These are phyloP conservation scores for Umbellularia californica DNA, from an alignment of 164 flowering plant species.

Conservation along the genomic window DNA sequence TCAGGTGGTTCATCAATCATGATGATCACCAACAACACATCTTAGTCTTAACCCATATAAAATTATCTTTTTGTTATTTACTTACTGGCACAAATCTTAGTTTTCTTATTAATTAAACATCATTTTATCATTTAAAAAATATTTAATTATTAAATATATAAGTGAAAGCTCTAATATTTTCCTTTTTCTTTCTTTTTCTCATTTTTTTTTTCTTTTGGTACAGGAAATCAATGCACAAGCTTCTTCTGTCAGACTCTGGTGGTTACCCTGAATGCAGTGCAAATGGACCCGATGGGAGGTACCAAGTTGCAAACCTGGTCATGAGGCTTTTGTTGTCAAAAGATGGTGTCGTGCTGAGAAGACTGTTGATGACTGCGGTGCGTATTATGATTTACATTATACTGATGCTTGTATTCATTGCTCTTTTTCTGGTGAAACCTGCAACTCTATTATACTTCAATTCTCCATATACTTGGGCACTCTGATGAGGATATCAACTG, in stretches of 20 bases:
- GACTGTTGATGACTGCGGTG: slow-evolving; percentile 87
- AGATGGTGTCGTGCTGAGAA: slow-evolving; percentile 78
- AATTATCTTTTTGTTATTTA: no score
- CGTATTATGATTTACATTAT: slow-evolving; percentile 20
- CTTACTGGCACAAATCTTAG: no score
- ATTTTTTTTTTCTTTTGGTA: slow-evolving; percentile 6
- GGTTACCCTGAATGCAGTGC: slow-evolving; percentile 5
- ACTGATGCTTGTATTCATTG: no score
- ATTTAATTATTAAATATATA: neutral
- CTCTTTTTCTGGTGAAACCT: neutral
- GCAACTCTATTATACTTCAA: neutral
- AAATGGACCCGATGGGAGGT: slow-evolving; percentile 25
- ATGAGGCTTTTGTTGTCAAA: slow-evolving; percentile 71
- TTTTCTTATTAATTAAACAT: no score
- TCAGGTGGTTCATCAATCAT: no score
- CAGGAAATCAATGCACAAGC: slow-evolving; percentile 48
- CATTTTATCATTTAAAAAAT: no score
- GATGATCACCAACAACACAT: no score
- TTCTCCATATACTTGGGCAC: neutral
- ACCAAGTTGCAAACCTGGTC: slow-evolving; percentile 52
- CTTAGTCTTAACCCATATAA: no score
- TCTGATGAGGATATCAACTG: no score
- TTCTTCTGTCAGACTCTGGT: slow-evolving; percentile 7
- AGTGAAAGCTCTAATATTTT: neutral
- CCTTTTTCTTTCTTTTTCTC: neutral